A percentile compares a stretch with the other conserved stretches of the same genome.
Conservation (phyloP, 2,329 filamentous ascomycete genomes). For the Raffaelea arxii region DNA sequence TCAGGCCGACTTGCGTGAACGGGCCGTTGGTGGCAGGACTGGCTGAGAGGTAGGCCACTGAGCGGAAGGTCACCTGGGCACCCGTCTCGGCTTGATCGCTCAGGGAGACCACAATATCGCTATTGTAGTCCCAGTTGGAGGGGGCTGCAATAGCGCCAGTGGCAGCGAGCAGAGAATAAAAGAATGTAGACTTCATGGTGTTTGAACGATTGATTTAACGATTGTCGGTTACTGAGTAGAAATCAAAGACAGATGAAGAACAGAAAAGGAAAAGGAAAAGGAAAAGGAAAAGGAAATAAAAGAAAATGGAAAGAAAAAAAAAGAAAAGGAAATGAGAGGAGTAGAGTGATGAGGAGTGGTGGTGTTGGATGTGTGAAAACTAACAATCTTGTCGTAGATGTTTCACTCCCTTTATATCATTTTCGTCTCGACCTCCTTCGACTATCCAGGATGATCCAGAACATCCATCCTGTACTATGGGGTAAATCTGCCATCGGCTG, state of each 20-base stretch:
- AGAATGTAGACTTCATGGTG: neutral
- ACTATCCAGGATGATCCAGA: no score
- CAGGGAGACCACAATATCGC: neutral
- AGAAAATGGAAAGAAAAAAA: neutral
- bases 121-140: neutral
- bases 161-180: neutral
- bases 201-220: neutral
- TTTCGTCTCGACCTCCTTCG: neutral
- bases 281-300: neutral
- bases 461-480: neutral
- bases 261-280: neutral
- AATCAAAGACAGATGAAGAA: neutral
- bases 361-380: neutral
- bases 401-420: neutral
- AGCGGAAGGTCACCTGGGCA: neutral
- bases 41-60: neutral
- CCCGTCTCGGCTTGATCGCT: neutral
- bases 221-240: neutral
- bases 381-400: neutral
- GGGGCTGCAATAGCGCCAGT: neutral
- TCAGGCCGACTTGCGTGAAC: neutral
- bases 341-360: neutral
- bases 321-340: neutral
- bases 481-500: neutral
- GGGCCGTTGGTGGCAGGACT: neutral